phyloP scores from a whole-genome alignment of 2,329 filamentous ascomycete genomes.

The Zymoseptoria tritici region DNA sequence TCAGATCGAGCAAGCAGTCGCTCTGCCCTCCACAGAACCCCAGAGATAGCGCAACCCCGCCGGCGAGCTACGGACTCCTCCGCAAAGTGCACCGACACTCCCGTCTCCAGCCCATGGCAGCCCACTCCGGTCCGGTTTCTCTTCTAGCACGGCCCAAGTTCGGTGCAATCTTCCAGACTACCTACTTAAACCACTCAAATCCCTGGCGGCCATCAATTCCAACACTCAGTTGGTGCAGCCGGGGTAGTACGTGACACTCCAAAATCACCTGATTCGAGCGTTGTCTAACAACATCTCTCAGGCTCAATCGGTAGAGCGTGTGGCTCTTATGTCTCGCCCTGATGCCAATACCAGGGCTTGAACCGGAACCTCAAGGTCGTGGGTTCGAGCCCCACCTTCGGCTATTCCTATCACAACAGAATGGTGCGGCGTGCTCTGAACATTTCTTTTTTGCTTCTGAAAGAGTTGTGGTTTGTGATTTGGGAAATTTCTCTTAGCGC shows the following conservation, averaged over 20 bases:
- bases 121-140: not conserved
- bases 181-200: not conserved
- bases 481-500: not conserved
- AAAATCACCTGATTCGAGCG: not conserved
- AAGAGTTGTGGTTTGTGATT: not conserved
- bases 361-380: conserved; percentile 2
- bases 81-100: not conserved
- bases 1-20: not conserved
- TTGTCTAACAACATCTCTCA: not conserved
- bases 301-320: conserved; percentile 48
- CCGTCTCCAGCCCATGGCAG: not conserved
- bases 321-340: conserved; percentile 37
- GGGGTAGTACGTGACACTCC: not conserved
- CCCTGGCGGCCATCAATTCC: not conserved
- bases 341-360: not conserved
- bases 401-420: conserved; percentile 16
- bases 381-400: conserved; percentile 21
- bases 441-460: not conserved
- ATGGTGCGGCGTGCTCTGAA: not conserved
- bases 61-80: not conserved
- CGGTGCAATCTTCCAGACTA: not conserved
- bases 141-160: not conserved
- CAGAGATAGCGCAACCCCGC: not conserved
- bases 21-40: not conserved
- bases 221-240: not conserved